Evolutionary conservation across 2,329 filamentous ascomycete genomes (phyloP), one percentile per base, ranked within the genome.

Genomic region (Tolypocladium inflatum): DNA sequence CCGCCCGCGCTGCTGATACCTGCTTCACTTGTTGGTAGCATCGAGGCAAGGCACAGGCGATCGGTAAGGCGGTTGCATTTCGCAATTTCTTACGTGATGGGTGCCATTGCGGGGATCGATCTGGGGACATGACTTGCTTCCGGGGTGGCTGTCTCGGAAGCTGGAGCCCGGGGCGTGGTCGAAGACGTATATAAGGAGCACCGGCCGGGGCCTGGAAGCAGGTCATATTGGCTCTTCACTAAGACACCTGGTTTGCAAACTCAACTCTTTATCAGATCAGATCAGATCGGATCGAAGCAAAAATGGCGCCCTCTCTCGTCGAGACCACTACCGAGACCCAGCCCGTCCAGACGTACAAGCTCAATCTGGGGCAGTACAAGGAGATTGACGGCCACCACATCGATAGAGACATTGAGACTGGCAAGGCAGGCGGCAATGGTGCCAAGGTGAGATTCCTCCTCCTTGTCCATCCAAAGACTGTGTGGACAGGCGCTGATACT

Each of bases 281-380:
- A 9, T 21, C n/a, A 52, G 30, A 4, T 21, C n/a, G 37, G 19
- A 35, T 52, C 26, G 43, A 26, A 55, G 21, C 4, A 45, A 61
- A 38, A 51, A 66, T 67, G 65, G 64, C 65, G 10, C 64, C 64
- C 6, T 64, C 65, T n/a, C 57, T 64, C 33, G 58, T 62, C 37
- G 55, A 61, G 38, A 63, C 53, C n/a, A 58, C 58, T 45, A 54
- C 62, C 45, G 57, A 61, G 39, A 30, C 58, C 15, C 23, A 57
- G 39, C 51, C 61, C 33, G 38, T n/a, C 2, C 26, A 58, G 3
- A 57, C 59, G 1, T 65, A 65, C 58, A 68, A 64, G 59, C 57
- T 70, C 19, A 60, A 66, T 21, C 59, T 67, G 15, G 67, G 65
- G 39, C 63, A 66, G 45, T 70, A 71, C 64, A 71, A 70, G 61